Evolutionary conservation across 306 rosid genomes (phyloP).

Genomic region (Calophaca sinica): DNA sequence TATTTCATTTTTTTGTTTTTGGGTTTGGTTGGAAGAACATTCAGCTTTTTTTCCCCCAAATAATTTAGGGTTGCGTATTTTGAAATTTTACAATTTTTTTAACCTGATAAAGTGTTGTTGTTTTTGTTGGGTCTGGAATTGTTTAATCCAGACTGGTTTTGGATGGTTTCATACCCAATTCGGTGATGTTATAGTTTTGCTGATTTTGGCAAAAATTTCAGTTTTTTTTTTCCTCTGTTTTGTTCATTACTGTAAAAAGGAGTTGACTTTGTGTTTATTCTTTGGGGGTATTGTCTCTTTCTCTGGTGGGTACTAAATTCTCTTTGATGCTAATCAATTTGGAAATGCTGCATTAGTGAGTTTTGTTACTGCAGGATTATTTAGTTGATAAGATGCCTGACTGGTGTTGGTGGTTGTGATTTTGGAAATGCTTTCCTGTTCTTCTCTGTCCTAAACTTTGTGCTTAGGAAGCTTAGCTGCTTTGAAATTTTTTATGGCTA

Average conservation of each 20-base stretch:
- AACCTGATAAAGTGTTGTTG: conserved; percentile 1
- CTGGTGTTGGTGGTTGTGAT: conserved; percentile 35
- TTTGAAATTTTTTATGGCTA: conserved; percentile 22
- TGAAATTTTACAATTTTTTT: not conserved
- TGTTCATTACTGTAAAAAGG: conserved; percentile 47
- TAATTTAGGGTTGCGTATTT: conserved; percentile 32
- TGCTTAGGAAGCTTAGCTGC: not conserved
- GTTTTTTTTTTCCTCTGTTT: conserved; percentile 15
- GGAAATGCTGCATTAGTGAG: conserved; percentile 48
- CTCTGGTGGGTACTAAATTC: conserved; percentile 7
- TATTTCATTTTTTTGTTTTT: not conserved
- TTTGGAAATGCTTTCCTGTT: conserved; percentile 37
- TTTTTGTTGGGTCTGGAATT: conserved; percentile 43
- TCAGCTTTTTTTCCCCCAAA: not conserved
- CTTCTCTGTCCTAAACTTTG: conserved; percentile 5
- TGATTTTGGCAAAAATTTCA: conserved; percentile 46
- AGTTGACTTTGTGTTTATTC: conserved; percentile 54
- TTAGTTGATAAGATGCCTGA: conserved; percentile 17
- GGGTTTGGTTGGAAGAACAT: conserved; percentile 41
- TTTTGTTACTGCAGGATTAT: conserved; percentile 40
- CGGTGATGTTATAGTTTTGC: conserved; percentile 41
- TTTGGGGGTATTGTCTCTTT: conserved; percentile 9
- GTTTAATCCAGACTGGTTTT: conserved; percentile 30
- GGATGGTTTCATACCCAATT: conserved; percentile 37
- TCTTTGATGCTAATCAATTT: conserved; percentile 29